Evolutionary conservation across 495 filamentous ascomycete genomes (phyloP), one percentile per base, ranked within the genome.

Genomic region (Aspergillus bridgeri): DNA sequence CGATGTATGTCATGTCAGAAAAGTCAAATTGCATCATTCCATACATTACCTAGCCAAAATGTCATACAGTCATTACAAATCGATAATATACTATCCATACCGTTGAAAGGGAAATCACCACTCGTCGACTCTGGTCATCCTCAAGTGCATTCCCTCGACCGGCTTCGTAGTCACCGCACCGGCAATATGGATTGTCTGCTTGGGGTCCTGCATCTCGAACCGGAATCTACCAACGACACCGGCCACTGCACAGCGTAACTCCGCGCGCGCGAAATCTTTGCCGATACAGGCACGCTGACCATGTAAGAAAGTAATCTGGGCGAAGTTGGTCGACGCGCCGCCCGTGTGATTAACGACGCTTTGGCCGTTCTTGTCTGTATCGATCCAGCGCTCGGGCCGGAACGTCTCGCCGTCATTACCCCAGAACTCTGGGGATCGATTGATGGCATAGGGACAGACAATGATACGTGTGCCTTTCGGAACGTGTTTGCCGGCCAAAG

Each of bases 161-260:
- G 88, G 88, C 65, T 81, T 86, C 6, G 81, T 79, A 8, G 88
- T 91, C 21, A 91, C 72, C 19, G 82, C 82, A 1, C 82, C 79
- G 51, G 81, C 84, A 56, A 88, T 83, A 24, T 76, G 61, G 23
- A 90, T 67, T 61, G 84, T 83, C 58, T 74, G 74, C 69, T 86
- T 79, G 52, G 79, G 73, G 62, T 88, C 80, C 50, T 82, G 71
- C 68, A 90, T 83, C 69, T 84, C 81, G 57, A 80, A 68, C 29
- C 43, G 55, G 63, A 70, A 77, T 43, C 67, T 53, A 1, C 72
- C 69, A 18, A 74, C 71, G 17, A 75, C 59, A 1, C 74, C 71
- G 5, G 73, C 72, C 52, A 74, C 54, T 0, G 69, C 69, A 55
- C 70, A 74, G 6, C 71, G 54, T 44, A 78, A 42, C 52, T 78